Base-by-base conservation (phyloP, 768 basidiomycete species). In the Tulasnella sp. region DNA sequence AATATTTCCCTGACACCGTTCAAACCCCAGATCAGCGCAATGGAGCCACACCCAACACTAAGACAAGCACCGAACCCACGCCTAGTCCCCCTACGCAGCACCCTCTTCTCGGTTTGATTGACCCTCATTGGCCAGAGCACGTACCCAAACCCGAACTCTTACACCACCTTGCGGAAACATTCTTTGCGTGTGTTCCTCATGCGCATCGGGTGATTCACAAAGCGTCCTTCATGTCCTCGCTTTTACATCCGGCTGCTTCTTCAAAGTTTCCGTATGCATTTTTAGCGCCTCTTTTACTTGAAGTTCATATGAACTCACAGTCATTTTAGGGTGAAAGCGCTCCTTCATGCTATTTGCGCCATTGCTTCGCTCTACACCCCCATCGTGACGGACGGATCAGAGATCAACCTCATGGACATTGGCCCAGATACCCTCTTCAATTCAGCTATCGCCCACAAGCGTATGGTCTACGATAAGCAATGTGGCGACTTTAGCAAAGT, bases 341-440 rank as follows among this genome's bases (percentile, higher is more conserved):
- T 82, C 40, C 75, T 82, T 28, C 81, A 82, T 72, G 81, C 81
- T 18, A 82, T 82, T 37, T 77, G 81, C 44, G 81, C 81, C 20
- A 77, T 82, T 41, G 73, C 81, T 16, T 81, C 81, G n/a, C 28
- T 82, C 22, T 81, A 82, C 28, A 74, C 81, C 16, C 72, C 81
- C 28, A 48, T 76, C 14, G 60, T 81, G 28, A 60, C 75, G 14
- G 72, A 80, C 14, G 72, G 74, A 22, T 42, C 69, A 0, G 79
- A 80, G 74, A 73, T 20, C 14, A 60, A 80, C 28, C 44, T 46
- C n/a, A 73, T 72, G 58, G 34, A 74, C 58, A 60, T 75, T 50
- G 79, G 77, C 12, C 77, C 77, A 24, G 77, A 78, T 54, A 78
- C 58, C 1, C 77, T 78, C 34, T 78, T 78, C 41, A 22, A 60